A percentile compares a stretch with the other conserved stretches of the same genome.
These are phyloP conservation scores for Isatis tinctoria DNA, from an alignment of 345 rosid genomes.

Conservation along the genomic window DNA sequence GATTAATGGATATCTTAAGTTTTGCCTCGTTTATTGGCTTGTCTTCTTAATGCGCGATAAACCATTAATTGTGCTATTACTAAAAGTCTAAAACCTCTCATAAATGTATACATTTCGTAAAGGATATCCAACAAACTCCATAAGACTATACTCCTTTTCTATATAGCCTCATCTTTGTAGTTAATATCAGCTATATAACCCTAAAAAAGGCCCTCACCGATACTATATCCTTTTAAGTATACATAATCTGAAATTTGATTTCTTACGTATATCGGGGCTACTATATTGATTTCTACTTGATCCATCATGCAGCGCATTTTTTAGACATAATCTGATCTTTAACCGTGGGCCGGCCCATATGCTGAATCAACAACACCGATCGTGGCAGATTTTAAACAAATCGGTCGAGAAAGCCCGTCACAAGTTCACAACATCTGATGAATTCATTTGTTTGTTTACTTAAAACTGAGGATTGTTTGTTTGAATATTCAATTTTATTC, in stretches of 20 bases:
- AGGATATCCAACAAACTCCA: background rate
- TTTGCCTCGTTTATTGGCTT: background rate
- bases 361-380: background rate
- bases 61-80: background rate
- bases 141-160: background rate
- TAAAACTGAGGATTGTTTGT: background rate
- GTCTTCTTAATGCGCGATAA: background rate
- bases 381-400: background rate
- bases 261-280: background rate
- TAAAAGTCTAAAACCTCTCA: background rate
- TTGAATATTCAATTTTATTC: background rate
- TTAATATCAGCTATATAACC: background rate
- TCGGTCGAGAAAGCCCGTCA: conserved; percentile 2
- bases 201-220: background rate
- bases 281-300: background rate
- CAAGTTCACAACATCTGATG: background rate
- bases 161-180: background rate
- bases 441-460: no score
- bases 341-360: background rate
- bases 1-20: background rate
- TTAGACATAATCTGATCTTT: background rate
- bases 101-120: background rate
- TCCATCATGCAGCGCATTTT: background rate
- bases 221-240: background rate
- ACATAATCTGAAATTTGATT: background rate